Base-by-base conservation (phyloP, 2,329 filamentous ascomycete species). In the Ascochyta pisi region DNA sequence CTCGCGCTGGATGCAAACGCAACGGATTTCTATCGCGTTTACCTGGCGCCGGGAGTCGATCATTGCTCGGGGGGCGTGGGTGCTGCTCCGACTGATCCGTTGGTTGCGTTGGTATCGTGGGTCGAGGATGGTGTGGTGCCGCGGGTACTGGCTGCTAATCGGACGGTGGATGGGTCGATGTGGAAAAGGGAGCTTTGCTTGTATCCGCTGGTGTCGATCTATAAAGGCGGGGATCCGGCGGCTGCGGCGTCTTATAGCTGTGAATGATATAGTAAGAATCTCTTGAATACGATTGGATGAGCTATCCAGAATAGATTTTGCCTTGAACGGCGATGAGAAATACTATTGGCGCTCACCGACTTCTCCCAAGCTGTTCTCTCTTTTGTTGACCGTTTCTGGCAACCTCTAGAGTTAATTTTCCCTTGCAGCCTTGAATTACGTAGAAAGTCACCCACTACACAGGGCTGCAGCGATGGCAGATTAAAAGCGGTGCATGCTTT, bases 81-180 rank as follows among this genome's bases (percentile, higher is more conserved):
- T 10, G 57, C 53, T 10, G 19, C 48, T 3, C 63, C 67, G 1
- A 34, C 45, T 3, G 81, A 79, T 15, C 70, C 79, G 0, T 51
- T 70, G 22, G 46, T 38, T 6, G 50, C 50, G 7, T 34, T 71
- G 24, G 55, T 64, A 1, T 50, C 55, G 2, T 71, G 68, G 68
- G 67, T 71, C 0, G 68, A 71, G 44, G 27, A 61, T 15, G 66
- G 60, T 3, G 44, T 46, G 8, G 56, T 43, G 6, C 64, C 64
- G 6, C 50, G 61, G 13, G 60, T 57, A 9, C 7, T 67, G 37
- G 22, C 48, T n/a, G 50, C 57, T 10, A 60, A 26, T 38, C 53
- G 53, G 16, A 50, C 53, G 1, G 53, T 58, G 2, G 49, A 64
- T 39, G 48, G 39, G 12, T 33, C 41, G 3, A 38, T 8, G 4